Percentiles rank a stretch among this genome's conserved stretches.
Conservation (phyloP, 352 stramenopile genomes). For the Phytopythium oedochilum region DNA sequence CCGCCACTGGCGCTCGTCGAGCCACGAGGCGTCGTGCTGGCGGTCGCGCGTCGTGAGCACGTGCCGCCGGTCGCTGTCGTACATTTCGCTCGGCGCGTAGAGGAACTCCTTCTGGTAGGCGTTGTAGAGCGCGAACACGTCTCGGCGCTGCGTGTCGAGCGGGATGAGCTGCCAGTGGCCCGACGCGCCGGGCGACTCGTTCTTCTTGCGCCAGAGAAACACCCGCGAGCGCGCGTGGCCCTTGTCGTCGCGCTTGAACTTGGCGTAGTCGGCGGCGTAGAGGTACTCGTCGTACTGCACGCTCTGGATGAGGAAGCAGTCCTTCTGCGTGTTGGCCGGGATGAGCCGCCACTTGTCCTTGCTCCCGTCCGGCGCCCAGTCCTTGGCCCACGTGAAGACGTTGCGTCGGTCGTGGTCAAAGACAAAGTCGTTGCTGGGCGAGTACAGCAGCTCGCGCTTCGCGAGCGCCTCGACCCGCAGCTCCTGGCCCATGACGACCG, state of each 20-base stretch:
- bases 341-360: slow-evolving; percentile 62
- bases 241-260: slow-evolving; percentile 48
- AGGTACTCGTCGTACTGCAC: slow-evolving; percentile 53
- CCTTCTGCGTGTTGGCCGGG: slow-evolving; percentile 42
- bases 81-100: slow-evolving; percentile 45
- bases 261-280: slow-evolving; percentile 64
- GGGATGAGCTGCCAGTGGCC: slow-evolving; percentile 64
- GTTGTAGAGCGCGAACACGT: slow-evolving; percentile 76
- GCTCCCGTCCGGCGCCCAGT: slow-evolving; percentile 17
- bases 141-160: slow-evolving; percentile 26
- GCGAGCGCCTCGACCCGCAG: slow-evolving; percentile 33
- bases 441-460: slow-evolving; percentile 39
- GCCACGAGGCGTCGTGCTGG: slow-evolving; percentile 19
- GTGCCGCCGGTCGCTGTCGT: slow-evolving; percentile 49
- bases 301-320: slow-evolving; percentile 67
- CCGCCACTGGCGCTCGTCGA: slow-evolving; percentile 37
- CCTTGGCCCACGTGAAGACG: slow-evolving; percentile 37
- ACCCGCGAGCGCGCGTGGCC: slow-evolving; percentile 52
- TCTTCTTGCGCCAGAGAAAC: slow-evolving; percentile 51
- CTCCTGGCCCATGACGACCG: slow-evolving; percentile 38
- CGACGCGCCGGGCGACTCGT: slow-evolving; percentile 33
- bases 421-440: slow-evolving; percentile 29
- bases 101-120: slow-evolving; percentile 71
- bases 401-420: slow-evolving; percentile 50
- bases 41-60: slow-evolving; percentile 35